Percentiles rank a stretch among this genome's conserved stretches.
Conservation (phyloP, 148 eudicot species). For the Talinum fruticosum region DNA sequence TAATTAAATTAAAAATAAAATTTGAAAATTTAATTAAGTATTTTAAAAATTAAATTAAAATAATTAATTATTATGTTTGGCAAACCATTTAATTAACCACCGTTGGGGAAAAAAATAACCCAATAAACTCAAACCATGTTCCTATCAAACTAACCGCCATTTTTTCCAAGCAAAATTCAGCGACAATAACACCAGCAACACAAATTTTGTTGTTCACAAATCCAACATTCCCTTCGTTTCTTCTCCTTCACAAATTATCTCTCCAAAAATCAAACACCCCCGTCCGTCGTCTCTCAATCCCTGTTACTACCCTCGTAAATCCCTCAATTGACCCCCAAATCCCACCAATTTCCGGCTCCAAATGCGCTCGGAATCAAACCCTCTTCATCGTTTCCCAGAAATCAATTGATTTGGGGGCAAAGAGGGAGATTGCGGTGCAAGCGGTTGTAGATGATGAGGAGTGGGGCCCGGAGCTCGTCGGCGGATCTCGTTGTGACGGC, state of each 20-base stretch:
- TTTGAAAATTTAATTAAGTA: no score
- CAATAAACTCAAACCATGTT: no score
- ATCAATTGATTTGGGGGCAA: constrained; percentile 9
- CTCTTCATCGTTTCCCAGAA: background rate
- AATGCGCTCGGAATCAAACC: constrained; percentile 1
- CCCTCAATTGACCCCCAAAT: constrained; percentile 25
- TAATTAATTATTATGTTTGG: no score
- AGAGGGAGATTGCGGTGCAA: constrained; percentile 12
- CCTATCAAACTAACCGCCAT: no score
- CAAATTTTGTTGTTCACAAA: background rate
- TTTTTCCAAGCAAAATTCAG: no score
- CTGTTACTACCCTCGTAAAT: constrained; percentile 12
- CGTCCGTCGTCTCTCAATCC: constrained; percentile 39
- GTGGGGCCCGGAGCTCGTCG: constrained; percentile 32
- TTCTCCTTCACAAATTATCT: background rate
- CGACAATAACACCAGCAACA: no score
- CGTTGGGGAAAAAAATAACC: no score
- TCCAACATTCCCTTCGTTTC: no score
- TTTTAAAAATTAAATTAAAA: no score
- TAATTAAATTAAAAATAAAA: no score
- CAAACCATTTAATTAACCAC: no score
- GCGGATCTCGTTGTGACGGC: constrained; percentile 1
- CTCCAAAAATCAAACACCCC: constrained; percentile 10
- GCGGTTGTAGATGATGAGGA: constrained; percentile 30
- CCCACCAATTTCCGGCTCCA: constrained; percentile 3